Conservation (phyloP, 2,329 filamentous ascomycete species). For the Microascus cirrosus region DNA sequence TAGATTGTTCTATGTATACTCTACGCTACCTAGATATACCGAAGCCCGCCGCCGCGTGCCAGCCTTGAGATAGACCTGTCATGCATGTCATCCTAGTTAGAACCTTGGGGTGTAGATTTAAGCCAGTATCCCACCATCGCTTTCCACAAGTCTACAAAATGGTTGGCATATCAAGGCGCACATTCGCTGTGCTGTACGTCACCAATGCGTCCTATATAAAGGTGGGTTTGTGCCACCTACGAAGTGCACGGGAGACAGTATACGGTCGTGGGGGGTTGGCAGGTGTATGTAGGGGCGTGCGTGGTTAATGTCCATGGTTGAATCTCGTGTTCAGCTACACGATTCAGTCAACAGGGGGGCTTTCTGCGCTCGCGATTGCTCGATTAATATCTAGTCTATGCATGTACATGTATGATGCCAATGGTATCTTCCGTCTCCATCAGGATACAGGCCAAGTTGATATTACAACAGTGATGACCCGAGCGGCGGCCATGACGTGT, state of each 20-base stretch:
- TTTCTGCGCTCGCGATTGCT: not conserved
- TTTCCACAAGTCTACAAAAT: no score
- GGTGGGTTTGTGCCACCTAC: no score
- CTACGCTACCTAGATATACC: not conserved
- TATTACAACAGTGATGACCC: not conserved
- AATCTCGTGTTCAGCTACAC: not conserved
- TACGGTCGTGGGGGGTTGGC: no score
- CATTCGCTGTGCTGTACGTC: no score
- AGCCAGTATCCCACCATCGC: no score
- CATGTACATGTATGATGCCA: not conserved
- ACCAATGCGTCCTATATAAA: no score
- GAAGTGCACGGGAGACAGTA: no score
- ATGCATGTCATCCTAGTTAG: no score
- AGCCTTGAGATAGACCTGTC: no score
- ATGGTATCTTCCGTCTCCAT: not conserved
- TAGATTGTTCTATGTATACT: not conserved
- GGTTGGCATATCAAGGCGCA: no score
- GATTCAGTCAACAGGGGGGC: not conserved
- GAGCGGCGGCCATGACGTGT: not conserved
- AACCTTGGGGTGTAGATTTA: no score
- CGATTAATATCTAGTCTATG: not conserved
- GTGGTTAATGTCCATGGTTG: not conserved
- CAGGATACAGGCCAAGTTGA: not conserved
- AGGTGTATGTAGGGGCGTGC: no score
- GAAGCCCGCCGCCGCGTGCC: not conserved